Percentiles rank a stretch among this genome's conserved stretches.
Evolutionary conservation across 495 filamentous ascomycete species (phyloP).

Genomic region (Massariosphaeria phaeospora): DNA sequence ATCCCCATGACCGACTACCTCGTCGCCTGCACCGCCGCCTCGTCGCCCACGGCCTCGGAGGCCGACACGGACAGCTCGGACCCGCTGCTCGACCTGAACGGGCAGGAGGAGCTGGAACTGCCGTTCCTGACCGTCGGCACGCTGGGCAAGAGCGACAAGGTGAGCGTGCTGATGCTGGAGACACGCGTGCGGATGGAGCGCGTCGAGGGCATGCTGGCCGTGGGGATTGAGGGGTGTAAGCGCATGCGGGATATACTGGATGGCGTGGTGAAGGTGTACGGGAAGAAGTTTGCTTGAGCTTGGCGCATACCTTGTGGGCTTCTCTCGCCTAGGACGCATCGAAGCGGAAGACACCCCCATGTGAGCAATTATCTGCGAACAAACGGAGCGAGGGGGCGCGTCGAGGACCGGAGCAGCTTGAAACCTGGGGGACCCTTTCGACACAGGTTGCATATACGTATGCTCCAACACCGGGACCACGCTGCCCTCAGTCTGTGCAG

Average conservation of each 20-base stretch:
- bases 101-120: slow-evolving; percentile 81
- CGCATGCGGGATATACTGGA: slow-evolving; percentile 76
- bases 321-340: too few species aligned
- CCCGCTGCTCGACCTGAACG: slow-evolving; percentile 82
- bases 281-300: slow-evolving; percentile 42
- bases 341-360: too few species aligned
- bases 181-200: slow-evolving; percentile 68
- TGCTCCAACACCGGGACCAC: too few species aligned
- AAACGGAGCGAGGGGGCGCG: too few species aligned
- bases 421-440: too few species aligned
- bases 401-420: too few species aligned
- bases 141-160: slow-evolving; percentile 56
- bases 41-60: slow-evolving; percentile 34
- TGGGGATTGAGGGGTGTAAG: slow-evolving; percentile 86
- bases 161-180: slow-evolving; percentile 78
- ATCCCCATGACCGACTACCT: slow-evolving; percentile 91
- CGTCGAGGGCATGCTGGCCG: slow-evolving; percentile 85
- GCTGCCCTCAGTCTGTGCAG: too few species aligned
- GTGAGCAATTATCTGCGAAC: neutral
- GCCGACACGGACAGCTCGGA: slow-evolving; percentile 67
- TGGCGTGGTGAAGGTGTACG: slow-evolving; percentile 60
- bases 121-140: slow-evolving; percentile 84
- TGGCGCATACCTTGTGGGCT: too few species aligned
- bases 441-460: too few species aligned
- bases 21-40: slow-evolving; percentile 79